A percentile compares a stretch with the other conserved stretches of the same genome.
Evolutionary conservation across 1,139 yeast species (phyloP).

Genomic region (Taiozyma sp.): DNA sequence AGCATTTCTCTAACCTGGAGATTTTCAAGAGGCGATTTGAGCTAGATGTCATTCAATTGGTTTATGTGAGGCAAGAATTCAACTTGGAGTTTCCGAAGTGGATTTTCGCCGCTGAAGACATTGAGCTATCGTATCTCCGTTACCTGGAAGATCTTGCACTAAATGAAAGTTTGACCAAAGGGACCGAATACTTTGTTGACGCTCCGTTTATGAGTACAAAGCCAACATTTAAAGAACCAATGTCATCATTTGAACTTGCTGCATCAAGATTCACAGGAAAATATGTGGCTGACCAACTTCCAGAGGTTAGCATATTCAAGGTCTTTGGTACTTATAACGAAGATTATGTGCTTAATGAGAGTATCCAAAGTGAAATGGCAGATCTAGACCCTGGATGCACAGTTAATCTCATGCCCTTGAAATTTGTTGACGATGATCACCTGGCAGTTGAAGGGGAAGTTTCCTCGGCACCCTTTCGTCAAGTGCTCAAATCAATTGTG

Average conservation of each 20-base stretch:
- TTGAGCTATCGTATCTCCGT: neutral
- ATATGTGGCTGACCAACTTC: neutral
- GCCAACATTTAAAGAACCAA: conserved; percentile 13
- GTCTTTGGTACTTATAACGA: neutral
- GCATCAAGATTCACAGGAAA: neutral
- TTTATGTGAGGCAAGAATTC: neutral
- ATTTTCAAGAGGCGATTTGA: neutral
- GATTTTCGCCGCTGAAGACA: neutral
- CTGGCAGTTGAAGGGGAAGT: neutral
- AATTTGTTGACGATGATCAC: neutral
- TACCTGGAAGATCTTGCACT: conserved; percentile 3
- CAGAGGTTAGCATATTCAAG: neutral
- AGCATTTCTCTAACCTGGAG: neutral
- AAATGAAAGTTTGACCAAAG: conserved; percentile 15
- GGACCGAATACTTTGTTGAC: conserved; percentile 13
- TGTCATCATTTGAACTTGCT: conserved; percentile 8
- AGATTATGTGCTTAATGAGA: neutral
- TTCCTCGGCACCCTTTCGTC: neutral
- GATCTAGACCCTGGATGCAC: neutral
- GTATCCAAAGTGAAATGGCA: neutral
- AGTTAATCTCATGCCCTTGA: neutral
- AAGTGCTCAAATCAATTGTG: neutral
- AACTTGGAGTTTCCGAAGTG: neutral
- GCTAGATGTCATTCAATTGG: neutral
- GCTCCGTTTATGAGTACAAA: conserved; percentile 15